Evolutionary conservation across 2,329 filamentous ascomycete species (phyloP), one percentile per base, ranked within the genome.

Genomic region (Penicillium hesseltinei): DNA sequence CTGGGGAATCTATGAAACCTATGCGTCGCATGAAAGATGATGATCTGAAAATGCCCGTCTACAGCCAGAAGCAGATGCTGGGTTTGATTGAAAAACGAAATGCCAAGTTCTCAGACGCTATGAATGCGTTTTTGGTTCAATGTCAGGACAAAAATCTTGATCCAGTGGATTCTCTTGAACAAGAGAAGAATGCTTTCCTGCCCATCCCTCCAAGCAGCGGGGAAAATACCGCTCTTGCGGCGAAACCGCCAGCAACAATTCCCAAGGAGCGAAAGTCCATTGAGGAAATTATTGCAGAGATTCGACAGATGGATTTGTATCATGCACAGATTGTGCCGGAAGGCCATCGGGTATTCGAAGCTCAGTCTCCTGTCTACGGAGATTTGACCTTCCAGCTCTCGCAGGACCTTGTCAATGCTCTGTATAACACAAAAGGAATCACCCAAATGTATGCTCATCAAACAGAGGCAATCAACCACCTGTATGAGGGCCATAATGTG

Each of bases 341-440:
- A 64, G 94, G 94, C 0, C 92, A 97, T 77, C 85, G 92, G 35
- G 90, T 96, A 0, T 95, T 97, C 67, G 91, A 96, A 63, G 85
- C 90, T 2, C 92, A 96, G 67, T 84, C 88, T 62, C 81, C 93
- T 0, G 83, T 92, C 0, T 92, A 90, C 67, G 92, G 91, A 1
- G 89, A 96, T 42, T 80, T 99, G 48, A 84, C 89, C 29, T 99
- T 97, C 69, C 79, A 88, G 19, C 81, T 99, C 8, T 96, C 92
- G 51, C 94, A 99, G 71, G 84, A 90, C 62, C 78, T 99, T 49
- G 92, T 99, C n/a, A 96, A 99, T 72, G 93, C 94, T 1, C 76
- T 99, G 0, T 99, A 95, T 77, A 97, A 97, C 65, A 90, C 91
- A 9, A 90, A 89, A 65, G 87, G 87, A 3, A 97, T 99, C 57